Percentiles rank a stretch among this genome's conserved stretches.
Evolutionary conservation across 345 rosid genomes (phyloP).

Genomic region (Pseudoturritis turrita): DNA sequence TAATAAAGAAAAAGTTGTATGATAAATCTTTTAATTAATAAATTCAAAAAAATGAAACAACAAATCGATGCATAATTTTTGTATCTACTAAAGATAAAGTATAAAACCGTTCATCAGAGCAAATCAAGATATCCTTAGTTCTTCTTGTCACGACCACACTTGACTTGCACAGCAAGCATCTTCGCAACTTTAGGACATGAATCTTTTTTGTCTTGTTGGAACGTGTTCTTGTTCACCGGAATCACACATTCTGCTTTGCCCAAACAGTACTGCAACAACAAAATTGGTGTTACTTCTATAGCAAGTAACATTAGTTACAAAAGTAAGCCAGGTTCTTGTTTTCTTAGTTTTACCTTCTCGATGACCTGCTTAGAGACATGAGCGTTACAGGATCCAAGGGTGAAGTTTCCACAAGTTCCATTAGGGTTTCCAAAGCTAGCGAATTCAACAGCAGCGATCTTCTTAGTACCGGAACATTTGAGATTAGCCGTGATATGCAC

Average conservation of each 20-base stretch:
- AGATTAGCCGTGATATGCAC: constrained; percentile 45
- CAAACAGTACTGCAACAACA: constrained; percentile 49
- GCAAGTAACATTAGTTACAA: neutral
- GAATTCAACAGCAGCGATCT: constrained; percentile 59
- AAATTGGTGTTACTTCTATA: neutral
- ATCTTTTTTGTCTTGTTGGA: constrained; percentile 28
- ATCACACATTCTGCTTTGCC: constrained; percentile 52
- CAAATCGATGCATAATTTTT: neutral
- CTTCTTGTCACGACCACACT: constrained; percentile 30
- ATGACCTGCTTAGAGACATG: constrained; percentile 45
- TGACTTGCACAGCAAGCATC: constrained; percentile 32
- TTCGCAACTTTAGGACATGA: constrained; percentile 20
- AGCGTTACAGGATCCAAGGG: constrained; percentile 50
- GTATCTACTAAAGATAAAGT: neutral
- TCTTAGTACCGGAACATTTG: constrained; percentile 44
- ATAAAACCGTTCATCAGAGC: neutral
- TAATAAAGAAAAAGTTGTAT: neutral
- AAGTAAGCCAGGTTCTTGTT: neutral
- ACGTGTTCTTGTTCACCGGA: constrained; percentile 45
- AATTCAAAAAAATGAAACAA: neutral
- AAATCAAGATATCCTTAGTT: neutral
- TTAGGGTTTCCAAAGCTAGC: constrained; percentile 77
- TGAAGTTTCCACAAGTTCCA: constrained; percentile 64
- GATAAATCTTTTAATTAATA: neutral
- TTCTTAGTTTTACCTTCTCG: constrained; percentile 44